These are phyloP conservation scores for Vachellia collinsii DNA, from an alignment of 306 rosid genomes.

Conservation along the genomic window DNA sequence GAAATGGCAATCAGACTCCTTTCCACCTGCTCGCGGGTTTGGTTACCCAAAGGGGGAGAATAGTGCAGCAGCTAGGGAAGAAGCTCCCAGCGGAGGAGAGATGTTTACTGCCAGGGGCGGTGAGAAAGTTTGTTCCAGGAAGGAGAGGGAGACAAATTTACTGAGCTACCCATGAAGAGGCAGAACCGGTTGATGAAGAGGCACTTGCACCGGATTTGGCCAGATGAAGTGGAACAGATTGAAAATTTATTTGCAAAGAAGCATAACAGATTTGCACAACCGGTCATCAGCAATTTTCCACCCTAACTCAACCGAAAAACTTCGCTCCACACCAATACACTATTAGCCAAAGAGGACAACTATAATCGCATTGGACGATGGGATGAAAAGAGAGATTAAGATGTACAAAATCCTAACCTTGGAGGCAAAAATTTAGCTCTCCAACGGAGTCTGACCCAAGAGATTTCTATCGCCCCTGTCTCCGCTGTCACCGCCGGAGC, in stretches of 20 bases:
- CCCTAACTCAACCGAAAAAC: neutral
- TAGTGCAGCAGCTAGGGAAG: neutral
- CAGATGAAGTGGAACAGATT: neutral
- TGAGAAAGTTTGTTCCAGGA: neutral
- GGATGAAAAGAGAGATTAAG: neutral
- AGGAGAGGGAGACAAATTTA: no score
- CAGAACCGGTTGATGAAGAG: no score
- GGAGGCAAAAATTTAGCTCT: neutral
- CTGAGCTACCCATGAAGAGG: no score
- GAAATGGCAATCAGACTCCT: neutral
- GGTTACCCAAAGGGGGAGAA: neutral
- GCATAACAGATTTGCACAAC: neutral
- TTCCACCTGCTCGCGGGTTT: neutral
- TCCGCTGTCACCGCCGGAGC: no score
- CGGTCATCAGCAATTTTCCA: neutral
- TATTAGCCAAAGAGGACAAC: neutral
- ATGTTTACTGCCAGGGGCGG: neutral
- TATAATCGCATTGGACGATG: no score
- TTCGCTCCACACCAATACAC: neutral
- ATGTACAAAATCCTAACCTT: neutral
- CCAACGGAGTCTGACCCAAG: neutral
- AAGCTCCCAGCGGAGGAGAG: neutral
- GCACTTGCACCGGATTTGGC: neutral
- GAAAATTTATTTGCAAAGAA: neutral
- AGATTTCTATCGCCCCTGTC: no score